Conservation (phyloP, 208 protist genomes). For the Angomonas desouzai region DNA sequence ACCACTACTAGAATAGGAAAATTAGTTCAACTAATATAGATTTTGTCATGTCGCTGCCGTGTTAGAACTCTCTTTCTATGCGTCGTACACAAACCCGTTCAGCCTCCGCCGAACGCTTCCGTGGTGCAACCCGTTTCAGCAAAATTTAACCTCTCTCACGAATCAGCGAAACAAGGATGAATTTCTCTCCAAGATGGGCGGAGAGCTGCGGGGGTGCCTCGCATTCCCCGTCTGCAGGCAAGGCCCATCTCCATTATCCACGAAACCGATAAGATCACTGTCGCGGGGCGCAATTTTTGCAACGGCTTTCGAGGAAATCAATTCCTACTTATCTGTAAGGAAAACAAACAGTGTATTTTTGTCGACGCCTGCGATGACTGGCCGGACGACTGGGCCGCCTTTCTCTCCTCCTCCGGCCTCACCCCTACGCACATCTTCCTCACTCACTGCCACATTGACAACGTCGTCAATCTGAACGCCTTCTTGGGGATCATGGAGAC, state of each 20-base stretch:
- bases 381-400: constrained; percentile 87
- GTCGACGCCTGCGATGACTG: constrained; percentile 88
- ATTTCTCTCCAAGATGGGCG: constrained; percentile 66
- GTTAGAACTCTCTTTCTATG: neutral
- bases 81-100: neutral
- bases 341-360: constrained; percentile 69
- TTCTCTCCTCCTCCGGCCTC: constrained; percentile 56
- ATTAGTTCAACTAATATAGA: too few species aligned
- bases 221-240: constrained; percentile 54
- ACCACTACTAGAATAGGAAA: too few species aligned
- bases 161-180: constrained; percentile 77
- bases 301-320: constrained; percentile 87
- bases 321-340: constrained; percentile 73
- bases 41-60: too few species aligned
- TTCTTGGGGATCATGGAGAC: constrained; percentile 61
- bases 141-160: constrained; percentile 81
- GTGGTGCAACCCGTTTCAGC: constrained; percentile 44
- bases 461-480: constrained; percentile 77
- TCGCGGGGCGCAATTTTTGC: constrained; percentile 70
- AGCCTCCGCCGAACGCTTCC: constrained; percentile 17
- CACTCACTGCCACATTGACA: constrained; percentile 89
- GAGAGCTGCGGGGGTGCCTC: constrained; percentile 56
- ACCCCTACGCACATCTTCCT: constrained; percentile 77
- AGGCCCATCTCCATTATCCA: constrained; percentile 75
- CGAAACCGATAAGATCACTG: constrained; percentile 74